Evolutionary conservation across 2,329 filamentous ascomycete genomes (phyloP).

Genomic region (Claviceps pusilla): DNA sequence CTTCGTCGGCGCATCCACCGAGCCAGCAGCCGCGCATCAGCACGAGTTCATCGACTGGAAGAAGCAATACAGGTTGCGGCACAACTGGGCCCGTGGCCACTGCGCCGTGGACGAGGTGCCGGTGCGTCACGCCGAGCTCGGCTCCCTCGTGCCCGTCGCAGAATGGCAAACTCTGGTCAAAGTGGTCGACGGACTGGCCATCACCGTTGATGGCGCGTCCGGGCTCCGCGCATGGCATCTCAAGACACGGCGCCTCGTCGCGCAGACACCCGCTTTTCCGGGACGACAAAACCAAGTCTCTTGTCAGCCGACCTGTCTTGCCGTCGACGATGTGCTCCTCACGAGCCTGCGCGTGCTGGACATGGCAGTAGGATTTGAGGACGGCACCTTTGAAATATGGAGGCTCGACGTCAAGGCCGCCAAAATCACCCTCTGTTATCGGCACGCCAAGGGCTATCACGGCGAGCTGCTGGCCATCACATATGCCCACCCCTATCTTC

Average conservation of each 20-base stretch:
- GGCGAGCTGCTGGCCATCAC: constrained; percentile 57
- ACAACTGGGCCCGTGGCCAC: constrained; percentile 79
- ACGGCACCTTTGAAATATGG: constrained; percentile 61
- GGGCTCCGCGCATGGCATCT: constrained; percentile 71
- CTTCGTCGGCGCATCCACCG: not conserved
- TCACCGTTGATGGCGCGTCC: constrained; percentile 54
- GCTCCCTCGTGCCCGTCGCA: constrained; percentile 1
- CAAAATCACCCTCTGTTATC: constrained; percentile 36
- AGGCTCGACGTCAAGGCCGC: constrained; percentile 32
- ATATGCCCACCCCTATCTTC: constrained; percentile 57
- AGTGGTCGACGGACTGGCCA: constrained; percentile 59
- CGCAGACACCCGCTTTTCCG: constrained; percentile 24
- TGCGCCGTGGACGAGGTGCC: constrained; percentile 69
- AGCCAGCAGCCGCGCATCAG: not conserved
- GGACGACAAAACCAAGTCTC: constrained; percentile 7
- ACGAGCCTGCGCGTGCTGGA: constrained; percentile 32
- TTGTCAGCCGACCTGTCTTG: constrained; percentile 44
- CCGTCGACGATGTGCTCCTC: constrained; percentile 42
- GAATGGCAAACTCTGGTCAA: constrained; percentile 54
- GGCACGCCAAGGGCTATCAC: constrained; percentile 45
- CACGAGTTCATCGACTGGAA: constrained; percentile 60
- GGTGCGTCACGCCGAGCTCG: constrained; percentile 28
- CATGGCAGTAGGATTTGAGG: constrained; percentile 53
- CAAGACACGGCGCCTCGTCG: constrained; percentile 46
- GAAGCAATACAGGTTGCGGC: constrained; percentile 68